Evolutionary conservation across 1,284 basidiomycete species (phyloP).

Genomic region (Earliella scabrosa): DNA sequence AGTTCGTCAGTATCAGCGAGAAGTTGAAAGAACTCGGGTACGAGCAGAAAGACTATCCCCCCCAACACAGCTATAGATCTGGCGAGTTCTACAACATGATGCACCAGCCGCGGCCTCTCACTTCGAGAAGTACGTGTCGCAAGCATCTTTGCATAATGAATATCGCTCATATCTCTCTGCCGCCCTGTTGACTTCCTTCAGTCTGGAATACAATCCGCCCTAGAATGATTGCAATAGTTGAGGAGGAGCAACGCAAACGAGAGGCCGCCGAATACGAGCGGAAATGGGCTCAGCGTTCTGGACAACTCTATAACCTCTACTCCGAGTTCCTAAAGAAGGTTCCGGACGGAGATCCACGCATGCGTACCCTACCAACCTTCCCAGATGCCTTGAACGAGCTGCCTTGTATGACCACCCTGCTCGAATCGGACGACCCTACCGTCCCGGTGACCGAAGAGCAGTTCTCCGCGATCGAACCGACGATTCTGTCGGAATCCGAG

Average conservation of each 20-base stretch:
- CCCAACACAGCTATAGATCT: background rate
- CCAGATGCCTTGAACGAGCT: background rate
- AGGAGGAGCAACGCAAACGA: background rate
- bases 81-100: background rate
- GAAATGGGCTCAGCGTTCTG: background rate
- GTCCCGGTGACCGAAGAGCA: background rate
- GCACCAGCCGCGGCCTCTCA: background rate
- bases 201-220: slow-evolving; percentile 6
- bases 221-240: background rate
- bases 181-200: background rate
- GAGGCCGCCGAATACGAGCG: background rate
- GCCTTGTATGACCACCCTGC: background rate
- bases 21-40: background rate
- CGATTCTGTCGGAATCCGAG: too few species aligned
- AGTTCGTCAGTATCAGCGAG: background rate
- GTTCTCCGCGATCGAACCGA: background rate
- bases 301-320: background rate
- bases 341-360: too few species aligned
- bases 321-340: background rate
- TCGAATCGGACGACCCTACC: background rate
- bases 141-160: background rate
- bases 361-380: background rate
- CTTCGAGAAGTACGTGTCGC: background rate
- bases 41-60: background rate
- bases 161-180: too few species aligned